Base-by-base conservation (phyloP, 345 rosid species). In the Nephelium lappaceum region DNA sequence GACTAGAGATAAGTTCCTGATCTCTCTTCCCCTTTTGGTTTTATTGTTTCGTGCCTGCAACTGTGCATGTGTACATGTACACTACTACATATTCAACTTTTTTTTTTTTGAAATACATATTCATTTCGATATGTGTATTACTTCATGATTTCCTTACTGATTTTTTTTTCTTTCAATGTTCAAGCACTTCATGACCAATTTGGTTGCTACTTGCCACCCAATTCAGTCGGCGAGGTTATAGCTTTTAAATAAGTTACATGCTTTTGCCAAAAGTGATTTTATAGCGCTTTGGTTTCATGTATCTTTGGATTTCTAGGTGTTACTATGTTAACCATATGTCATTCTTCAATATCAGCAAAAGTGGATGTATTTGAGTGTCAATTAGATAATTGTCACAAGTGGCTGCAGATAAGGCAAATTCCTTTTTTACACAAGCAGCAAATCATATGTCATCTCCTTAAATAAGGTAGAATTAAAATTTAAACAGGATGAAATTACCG, bases 1-100 rank as follows among this genome's bases (percentile, higher is more conserved):
- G 27, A 71, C 31, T 71, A 81, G 70, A 68, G 88, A 80, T 80
- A 73, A 80, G 84, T 74, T 77, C 62, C 24, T 53, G 55, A 38
- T 27, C 7, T 70, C 53, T 14, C 7, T 23, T 11, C 39, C 15
- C 24, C 1, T 24, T 4, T 18, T 25, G 38, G 5, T 57, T 7
- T n/a, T 18, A 18, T 36, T 45, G 74, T 38, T 23, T 36, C 55
- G 81, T 43, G 71, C 72, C 31, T 74, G 74, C 81, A 49, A 74
- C 69, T 74, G 61, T 69, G 14, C 16, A 57, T n/a, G 55, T 11
- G 55, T 49, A 15, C 14, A 4, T 31, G 36, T 31, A 31, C 36
- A 31, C 36, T 31, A 49, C 3, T 49, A 74, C 62, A 64, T 65
- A 64, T 57, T 72, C 62, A 76, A n/a, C n/a, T n/a, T n/a, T n/a